Evolutionary conservation across 495 filamentous ascomycete genomes (phyloP).

Genomic region (Tirmania nivea): DNA sequence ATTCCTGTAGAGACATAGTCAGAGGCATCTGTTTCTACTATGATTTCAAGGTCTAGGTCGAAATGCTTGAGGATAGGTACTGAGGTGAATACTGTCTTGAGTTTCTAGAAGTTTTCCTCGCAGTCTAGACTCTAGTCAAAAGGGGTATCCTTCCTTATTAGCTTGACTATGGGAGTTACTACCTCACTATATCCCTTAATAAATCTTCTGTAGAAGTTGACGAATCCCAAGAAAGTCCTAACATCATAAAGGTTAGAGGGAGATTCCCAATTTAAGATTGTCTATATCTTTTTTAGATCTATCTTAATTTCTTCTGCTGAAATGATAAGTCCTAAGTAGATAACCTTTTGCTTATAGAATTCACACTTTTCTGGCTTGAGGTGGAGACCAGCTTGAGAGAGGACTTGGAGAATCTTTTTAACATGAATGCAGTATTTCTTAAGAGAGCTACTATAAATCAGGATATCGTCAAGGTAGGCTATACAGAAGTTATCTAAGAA

Average conservation of each 20-base stretch:
- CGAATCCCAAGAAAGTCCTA: constrained; percentile 18
- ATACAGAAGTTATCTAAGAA: constrained; percentile 13
- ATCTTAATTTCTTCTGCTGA: constrained; percentile 11
- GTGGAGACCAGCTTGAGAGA: constrained; percentile 9
- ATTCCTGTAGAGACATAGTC: not conserved
- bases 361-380: constrained; percentile 18
- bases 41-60: not conserved
- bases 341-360: constrained; percentile 11
- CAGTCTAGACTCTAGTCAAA: not conserved
- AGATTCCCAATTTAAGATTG: constrained; percentile 14
- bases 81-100: not conserved
- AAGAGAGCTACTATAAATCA: constrained; percentile 14
- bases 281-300: constrained; percentile 16
- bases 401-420: constrained; percentile 7
- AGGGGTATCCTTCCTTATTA: not conserved
- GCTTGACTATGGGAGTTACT: not conserved
- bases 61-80: constrained; percentile 1
- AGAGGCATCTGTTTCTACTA: not conserved
- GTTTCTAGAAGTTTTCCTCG: not conserved
- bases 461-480: constrained; percentile 20
- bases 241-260: constrained; percentile 13
- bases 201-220: constrained; percentile 22
- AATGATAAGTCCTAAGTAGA: constrained; percentile 17
- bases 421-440: constrained; percentile 12
- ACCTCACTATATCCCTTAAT: constrained; percentile 10